Evolutionary conservation across 2,329 filamentous ascomycete species (phyloP).

Genomic region (Peltaster fructicola): DNA sequence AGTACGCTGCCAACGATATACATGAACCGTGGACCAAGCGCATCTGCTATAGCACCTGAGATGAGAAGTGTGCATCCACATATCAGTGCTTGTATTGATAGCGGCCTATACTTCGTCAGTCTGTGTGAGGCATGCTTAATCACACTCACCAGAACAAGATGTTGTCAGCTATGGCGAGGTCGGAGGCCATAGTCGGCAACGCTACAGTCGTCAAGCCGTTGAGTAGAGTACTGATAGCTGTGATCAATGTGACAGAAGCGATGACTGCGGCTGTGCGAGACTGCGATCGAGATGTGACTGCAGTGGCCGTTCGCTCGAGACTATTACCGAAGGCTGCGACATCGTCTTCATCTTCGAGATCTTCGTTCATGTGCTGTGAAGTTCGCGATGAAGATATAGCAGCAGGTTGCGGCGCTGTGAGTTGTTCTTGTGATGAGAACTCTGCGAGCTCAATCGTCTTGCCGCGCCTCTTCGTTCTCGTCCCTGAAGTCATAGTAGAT

Average conservation of each 20-base stretch:
- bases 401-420: too few species aligned
- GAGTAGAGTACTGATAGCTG: conserved; percentile 9
- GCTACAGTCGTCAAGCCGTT: conserved; percentile 27
- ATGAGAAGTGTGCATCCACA: conserved; percentile 33
- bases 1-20: conserved; percentile 30
- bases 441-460: too few species aligned
- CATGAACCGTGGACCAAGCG: conserved; percentile 30
- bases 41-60: conserved; percentile 33
- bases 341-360: too few species aligned
- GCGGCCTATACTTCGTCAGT: conserved; percentile 9
- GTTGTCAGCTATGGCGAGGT: conserved; percentile 14
- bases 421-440: too few species aligned
- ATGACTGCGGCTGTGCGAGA: conserved; percentile 11
- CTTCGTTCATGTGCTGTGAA: too few species aligned
- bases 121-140: not conserved
- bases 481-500: too few species aligned
- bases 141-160: conserved; percentile 12
- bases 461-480: too few species aligned
- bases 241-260: conserved; percentile 11
- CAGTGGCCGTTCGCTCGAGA: conserved; percentile 1
- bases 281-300: conserved; percentile 6
- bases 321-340: too few species aligned
- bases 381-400: too few species aligned
- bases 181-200: conserved; percentile 24
- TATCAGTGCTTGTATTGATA: conserved; percentile 20